Base-by-base conservation (phyloP, 2,329 filamentous ascomycete species). In the Paraphaeosphaeria sporulosa region DNA sequence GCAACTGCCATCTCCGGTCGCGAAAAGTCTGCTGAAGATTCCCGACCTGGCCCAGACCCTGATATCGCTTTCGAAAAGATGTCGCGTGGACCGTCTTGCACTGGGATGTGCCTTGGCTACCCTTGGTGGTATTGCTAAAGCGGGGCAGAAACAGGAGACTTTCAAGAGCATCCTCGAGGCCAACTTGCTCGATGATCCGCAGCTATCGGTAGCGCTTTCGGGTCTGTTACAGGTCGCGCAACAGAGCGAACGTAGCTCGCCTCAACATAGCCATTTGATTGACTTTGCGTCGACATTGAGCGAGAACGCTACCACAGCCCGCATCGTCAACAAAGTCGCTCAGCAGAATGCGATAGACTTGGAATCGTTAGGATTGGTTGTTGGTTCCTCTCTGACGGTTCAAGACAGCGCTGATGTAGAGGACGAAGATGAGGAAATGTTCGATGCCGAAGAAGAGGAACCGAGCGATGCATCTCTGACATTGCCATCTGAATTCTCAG, bases 311-410 rank as follows among this genome's bases (percentile, higher is more conserved):
- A 48, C 55, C 4, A 61, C 73, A n/a, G 60, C 88, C 13, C 82
- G 85, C 27, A 81, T 89, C n/a, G 86, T 95, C 59, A 84, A 88
- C 62, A 83, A 83, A n/a, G 85, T 89, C 4, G 85, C 94, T 40
- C 82, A 87, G 38, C 86, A 90, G 43, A 85, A 87, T 8, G 86
- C 89, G 13, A 84, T 93, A 61, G 90, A 95, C 69, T 85, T 95
- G 47, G 87, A 92, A 61, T 85, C 88, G 50, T 79, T 72, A 3
- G 74, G 74, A 13, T 86, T 89, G 12, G 63, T 67, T 9, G 38
- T 73, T 13, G 58, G 64, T 12, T 59, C 68, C 19, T 54, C 64
- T 8, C 44, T 66, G 4, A 65, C 73, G 3, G 50, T 58, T 17
- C 61, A 62, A 21, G 60, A 68, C 8, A 56, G 56, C 13, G 52